Evolutionary conservation across 306 rosid genomes (phyloP), one percentile per base, ranked within the genome.

Genomic region (Cucumis hystrix): DNA sequence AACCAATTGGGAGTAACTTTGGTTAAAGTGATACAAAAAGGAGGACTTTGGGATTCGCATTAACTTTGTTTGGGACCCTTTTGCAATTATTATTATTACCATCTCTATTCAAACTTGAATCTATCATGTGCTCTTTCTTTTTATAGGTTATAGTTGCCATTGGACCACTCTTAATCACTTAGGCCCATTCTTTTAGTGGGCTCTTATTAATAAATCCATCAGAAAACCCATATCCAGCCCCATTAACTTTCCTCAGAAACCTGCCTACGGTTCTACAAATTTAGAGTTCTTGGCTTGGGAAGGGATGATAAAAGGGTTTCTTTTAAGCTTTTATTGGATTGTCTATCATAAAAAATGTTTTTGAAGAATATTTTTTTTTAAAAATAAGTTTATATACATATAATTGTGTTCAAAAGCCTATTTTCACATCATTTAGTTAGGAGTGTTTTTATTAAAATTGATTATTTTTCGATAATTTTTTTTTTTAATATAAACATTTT

Each of bases 171-270:
- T 49, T 47, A 2, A 13, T 45, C 7, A 20, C 30, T 69, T 52
- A 25, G 77, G 77, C 77, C 77, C 77, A 52, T 52, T 71, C 0
- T 45, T 5, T 23, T 47, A 0, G 2, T 72, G 77, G 77, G 61
- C 77, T 52, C 49, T 52, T 8, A 21, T 45, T 52, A 21, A 21
- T 52, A 8, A 28, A 17, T 18, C 61, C 61, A 49, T 25, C 60
- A 10, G 40, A 28, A 71, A 47, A 61, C 76, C 76, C 76, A 71
- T 70, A 70, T 45, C 40, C 20, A 69, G 76, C 76, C 76, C 76
- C 76, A 70, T 45, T 68, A 37, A 67, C 52, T n/a, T 39, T 40
- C 33, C 7, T 35, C 12, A 66, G 28, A 65, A 65, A 17, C 7
- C 23, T 66, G 16, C 55, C 52, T 67, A 67, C 10, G 74, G 25